Conservation (phyloP, 352 stramenopile genomes). For the Globisporangium middletonii region DNA sequence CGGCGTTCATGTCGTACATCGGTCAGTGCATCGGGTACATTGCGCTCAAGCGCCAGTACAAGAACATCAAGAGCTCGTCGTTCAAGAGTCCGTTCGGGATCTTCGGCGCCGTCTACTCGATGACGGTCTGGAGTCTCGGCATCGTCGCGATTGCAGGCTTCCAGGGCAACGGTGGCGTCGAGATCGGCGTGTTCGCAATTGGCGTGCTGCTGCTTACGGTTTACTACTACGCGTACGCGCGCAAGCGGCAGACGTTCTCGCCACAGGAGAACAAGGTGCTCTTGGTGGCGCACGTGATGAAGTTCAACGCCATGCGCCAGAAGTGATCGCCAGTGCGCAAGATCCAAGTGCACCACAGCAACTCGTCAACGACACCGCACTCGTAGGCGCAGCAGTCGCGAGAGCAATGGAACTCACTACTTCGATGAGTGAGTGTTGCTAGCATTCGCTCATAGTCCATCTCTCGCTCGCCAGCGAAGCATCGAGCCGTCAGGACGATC, state of each 20-base stretch:
- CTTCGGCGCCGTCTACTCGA: conserved; percentile 19
- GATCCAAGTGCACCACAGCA: too few species aligned
- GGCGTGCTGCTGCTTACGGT: conserved; percentile 4
- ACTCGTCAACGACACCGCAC: too few species aligned
- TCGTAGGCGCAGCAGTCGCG: too few species aligned
- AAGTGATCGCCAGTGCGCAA: too few species aligned
- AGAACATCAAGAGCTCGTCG: conserved; percentile 18
- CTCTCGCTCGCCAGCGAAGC: too few species aligned
- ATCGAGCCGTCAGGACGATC: too few species aligned
- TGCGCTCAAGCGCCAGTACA: conserved; percentile 20
- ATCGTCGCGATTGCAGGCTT: conserved; percentile 21
- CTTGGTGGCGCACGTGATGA: conserved; percentile 22
- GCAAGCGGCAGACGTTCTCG: conserved; percentile 18
- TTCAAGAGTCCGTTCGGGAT: conserved; percentile 28
- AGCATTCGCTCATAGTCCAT: too few species aligned
- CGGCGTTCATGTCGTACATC: conserved; percentile 23
- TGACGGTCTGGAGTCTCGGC: conserved; percentile 22
- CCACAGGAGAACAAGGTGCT: conserved; percentile 18
- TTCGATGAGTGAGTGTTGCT: too few species aligned
- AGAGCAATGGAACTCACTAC: too few species aligned
- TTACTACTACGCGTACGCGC: conserved; percentile 16
- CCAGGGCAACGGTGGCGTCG: conserved; percentile 14
- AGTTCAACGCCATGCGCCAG: conserved; percentile 11
- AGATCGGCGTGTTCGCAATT: neutral
- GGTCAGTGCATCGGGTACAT: conserved; percentile 30